Evolutionary conservation across 169 alveolate genomes (phyloP).

Genomic region (Miamiensis avidus): DNA sequence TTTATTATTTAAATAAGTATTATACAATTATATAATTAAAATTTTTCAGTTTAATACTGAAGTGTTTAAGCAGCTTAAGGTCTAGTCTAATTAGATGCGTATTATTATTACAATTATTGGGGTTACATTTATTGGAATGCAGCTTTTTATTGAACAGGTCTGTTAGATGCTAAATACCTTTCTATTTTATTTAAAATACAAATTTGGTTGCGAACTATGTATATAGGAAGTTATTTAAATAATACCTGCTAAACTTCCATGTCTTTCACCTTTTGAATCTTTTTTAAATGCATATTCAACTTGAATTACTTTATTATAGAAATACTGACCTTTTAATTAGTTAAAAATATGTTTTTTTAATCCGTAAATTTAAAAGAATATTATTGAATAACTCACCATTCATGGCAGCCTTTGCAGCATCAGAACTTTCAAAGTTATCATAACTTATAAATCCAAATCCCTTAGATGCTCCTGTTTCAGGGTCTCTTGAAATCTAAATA

Average conservation of each 20-base stretch:
- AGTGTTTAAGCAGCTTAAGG: too few species aligned
- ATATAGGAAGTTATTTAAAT: neutral
- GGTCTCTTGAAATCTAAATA: conserved; percentile 92
- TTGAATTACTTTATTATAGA: conserved; percentile 95
- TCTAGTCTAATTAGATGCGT: too few species aligned
- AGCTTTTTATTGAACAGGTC: conserved; percentile 33
- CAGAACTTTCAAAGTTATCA: conserved; percentile 98
- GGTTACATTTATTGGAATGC: neutral
- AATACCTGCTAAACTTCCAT: conserved; percentile 65
- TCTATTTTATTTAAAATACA: conserved; percentile 57
- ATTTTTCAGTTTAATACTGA: too few species aligned
- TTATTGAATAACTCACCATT: conserved; percentile 64
- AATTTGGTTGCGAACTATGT: neutral
- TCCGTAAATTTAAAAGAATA: neutral
- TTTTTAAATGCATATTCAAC: conserved; percentile 98
- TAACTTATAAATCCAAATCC: conserved; percentile 97
- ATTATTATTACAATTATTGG: too few species aligned
- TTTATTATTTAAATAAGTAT: too few species aligned
- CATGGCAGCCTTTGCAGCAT: conserved; percentile 97
- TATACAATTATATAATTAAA: too few species aligned
- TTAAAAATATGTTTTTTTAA: neutral
- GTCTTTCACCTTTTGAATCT: conserved; percentile 92
- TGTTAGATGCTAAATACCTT: conserved; percentile 76
- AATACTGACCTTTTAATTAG: conserved; percentile 83
- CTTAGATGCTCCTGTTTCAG: conserved; percentile 91